phyloP scores from a whole-genome alignment of 2,329 filamentous ascomycete species.

The Zasmidium angulare region DNA sequence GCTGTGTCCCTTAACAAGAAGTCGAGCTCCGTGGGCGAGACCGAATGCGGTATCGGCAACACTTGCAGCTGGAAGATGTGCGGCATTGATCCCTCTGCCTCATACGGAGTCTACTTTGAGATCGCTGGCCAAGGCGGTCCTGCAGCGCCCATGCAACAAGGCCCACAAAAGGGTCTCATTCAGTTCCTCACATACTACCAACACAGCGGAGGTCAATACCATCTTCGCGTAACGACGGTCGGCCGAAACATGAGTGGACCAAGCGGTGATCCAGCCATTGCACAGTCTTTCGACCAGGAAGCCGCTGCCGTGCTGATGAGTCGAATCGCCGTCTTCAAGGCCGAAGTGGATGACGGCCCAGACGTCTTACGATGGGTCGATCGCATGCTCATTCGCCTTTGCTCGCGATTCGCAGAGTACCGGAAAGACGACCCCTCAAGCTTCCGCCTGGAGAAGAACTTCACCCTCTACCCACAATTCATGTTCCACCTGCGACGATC shows the following conservation, averaged over 20 bases:
- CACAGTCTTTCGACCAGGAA: slow-evolving; percentile 97
- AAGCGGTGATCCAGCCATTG: slow-evolving; percentile 88
- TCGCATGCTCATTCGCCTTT: slow-evolving; percentile 94
- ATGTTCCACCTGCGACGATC: slow-evolving; percentile 98
- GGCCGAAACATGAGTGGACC: slow-evolving; percentile 88
- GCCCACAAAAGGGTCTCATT: slow-evolving; percentile 89
- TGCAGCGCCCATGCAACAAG: slow-evolving; percentile 71
- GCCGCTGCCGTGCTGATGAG: slow-evolving; percentile 97
- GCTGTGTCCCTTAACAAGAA: slow-evolving; percentile 98
- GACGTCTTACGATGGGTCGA: slow-evolving; percentile 98
- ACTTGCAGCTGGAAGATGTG: slow-evolving; percentile 99
- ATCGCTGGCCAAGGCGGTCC: slow-evolving; percentile 92
- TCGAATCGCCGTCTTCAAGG: slow-evolving; percentile 98
- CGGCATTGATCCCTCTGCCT: slow-evolving; percentile 88
- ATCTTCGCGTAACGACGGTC: slow-evolving; percentile 92
- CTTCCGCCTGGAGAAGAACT: slow-evolving; percentile 97
- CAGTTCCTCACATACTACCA: slow-evolving; percentile 99
- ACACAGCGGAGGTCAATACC: slow-evolving; percentile 93
- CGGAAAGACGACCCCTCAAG: slow-evolving; percentile 97
- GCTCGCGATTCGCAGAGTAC: slow-evolving; percentile 96
- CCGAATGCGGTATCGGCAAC: slow-evolving; percentile 96
- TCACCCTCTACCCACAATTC: slow-evolving; percentile 97
- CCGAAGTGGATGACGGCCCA: slow-evolving; percentile 96
- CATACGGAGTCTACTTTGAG: slow-evolving; percentile 96
- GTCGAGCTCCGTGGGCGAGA: slow-evolving; percentile 93